phyloP scores from a whole-genome alignment of 1,284 basidiomycete genomes.

The Earliella scabrosa region DNA sequence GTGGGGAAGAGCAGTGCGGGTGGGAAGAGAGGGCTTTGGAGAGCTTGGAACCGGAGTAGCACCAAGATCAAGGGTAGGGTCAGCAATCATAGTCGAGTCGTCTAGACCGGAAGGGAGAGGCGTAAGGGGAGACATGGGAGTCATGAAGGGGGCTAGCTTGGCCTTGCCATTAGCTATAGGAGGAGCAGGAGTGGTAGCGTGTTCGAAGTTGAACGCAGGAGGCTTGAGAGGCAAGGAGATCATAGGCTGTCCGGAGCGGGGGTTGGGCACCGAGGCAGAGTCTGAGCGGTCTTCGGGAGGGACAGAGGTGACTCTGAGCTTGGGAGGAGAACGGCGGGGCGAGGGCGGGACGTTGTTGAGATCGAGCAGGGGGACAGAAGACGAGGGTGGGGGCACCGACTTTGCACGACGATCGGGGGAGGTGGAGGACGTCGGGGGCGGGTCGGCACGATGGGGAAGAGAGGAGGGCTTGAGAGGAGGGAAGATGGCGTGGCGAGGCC shows the following conservation, averaged over 20 bases:
- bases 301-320: conserved; percentile 24
- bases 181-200: neutral
- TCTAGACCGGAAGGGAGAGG: conserved; percentile 32
- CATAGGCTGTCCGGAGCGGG: neutral
- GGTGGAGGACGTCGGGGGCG: neutral
- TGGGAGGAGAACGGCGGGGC: conserved; percentile 19
- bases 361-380: conserved; percentile 17
- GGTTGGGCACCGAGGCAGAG: neutral
- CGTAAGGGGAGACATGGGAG: conserved; percentile 40
- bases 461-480: conserved; percentile 6
- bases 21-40: neutral
- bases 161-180: neutral
- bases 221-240: neutral
- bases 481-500: conserved; percentile 17
- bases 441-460: conserved; percentile 1
- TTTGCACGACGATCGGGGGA: conserved; percentile 16
- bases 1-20: neutral
- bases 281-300: conserved; percentile 8
- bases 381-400: conserved; percentile 14
- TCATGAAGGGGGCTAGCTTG: conserved; percentile 11
- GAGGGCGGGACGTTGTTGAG: conserved; percentile 23
- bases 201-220: neutral
- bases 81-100: neutral
- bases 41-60: neutral
- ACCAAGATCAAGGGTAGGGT: neutral